phyloP scores from a whole-genome alignment of 169 alveolate species.

The Eimeria necatrix region DNA sequence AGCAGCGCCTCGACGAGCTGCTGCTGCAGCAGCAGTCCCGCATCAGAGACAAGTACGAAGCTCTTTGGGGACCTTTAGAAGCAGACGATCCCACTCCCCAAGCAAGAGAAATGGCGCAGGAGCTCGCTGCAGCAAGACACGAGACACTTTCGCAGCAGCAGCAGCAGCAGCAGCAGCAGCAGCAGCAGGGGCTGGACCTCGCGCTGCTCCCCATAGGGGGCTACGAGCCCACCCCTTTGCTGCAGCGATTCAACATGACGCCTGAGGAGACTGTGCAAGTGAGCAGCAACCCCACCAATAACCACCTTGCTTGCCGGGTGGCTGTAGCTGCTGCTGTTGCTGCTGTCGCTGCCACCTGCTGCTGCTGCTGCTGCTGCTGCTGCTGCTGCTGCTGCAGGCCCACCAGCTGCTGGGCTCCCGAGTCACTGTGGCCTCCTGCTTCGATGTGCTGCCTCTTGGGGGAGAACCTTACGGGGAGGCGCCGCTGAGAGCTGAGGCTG shows the following conservation, averaged over 20 bases:
- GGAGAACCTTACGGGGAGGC: slow-evolving; percentile 58
- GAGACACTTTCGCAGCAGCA: not conserved
- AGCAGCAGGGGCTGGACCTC: slow-evolving; percentile 7
- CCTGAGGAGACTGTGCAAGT: slow-evolving; percentile 70
- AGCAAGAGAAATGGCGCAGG: not conserved
- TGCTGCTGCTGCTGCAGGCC: too few species aligned
- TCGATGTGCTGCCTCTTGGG: slow-evolving; percentile 37
- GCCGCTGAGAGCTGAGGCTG: slow-evolving; percentile 34
- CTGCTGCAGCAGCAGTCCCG: not conserved
- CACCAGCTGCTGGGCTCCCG: slow-evolving; percentile 25
- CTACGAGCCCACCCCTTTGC: slow-evolving; percentile 21
- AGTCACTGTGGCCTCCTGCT: not conserved
- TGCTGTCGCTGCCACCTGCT: slow-evolving; percentile 19
- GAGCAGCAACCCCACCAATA: not conserved
- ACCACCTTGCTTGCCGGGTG: not conserved
- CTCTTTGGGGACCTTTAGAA: not conserved
- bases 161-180: not conserved
- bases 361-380: too few species aligned
- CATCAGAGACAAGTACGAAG: not conserved
- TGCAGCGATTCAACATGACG: slow-evolving; percentile 41
- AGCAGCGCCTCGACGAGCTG: not conserved
- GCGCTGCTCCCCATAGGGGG: slow-evolving; percentile 67
- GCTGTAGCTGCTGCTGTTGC: not conserved
- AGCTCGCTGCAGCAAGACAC: slow-evolving; percentile 1
- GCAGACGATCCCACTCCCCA: not conserved